phyloP scores from a whole-genome alignment of 2,329 filamentous ascomycete species.

The Curvularia eragrostidis region DNA sequence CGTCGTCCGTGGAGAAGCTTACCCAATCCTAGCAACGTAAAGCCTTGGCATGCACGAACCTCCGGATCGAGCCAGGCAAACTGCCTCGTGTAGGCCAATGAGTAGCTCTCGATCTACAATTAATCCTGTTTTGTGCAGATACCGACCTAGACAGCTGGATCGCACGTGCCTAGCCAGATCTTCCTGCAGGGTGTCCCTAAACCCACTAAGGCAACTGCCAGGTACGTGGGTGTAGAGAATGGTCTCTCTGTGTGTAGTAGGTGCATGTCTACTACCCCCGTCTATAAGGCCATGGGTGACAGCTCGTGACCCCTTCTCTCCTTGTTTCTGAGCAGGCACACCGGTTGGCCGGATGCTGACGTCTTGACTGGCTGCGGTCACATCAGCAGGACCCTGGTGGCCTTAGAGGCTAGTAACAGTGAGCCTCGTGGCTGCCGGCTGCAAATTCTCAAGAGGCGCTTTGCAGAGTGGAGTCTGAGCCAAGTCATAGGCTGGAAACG shows the following conservation, averaged over 20 bases:
- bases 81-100: slow-evolving; percentile 5
- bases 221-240: neutral
- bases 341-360: neutral
- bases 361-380: neutral
- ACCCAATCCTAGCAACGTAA: slow-evolving; percentile 8
- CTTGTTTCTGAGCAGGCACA: neutral
- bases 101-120: neutral
- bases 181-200: neutral
- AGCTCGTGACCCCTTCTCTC: neutral
- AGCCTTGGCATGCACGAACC: slow-evolving; percentile 15
- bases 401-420: neutral
- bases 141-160: neutral
- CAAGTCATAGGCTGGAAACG: slow-evolving; percentile 4
- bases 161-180: slow-evolving; percentile 5
- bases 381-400: slow-evolving; percentile 4
- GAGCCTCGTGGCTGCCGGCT: neutral
- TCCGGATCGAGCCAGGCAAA: slow-evolving; percentile 2
- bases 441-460: neutral
- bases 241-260: neutral
- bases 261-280: neutral
- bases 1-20: slow-evolving; percentile 5
- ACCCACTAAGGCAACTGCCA: neutral
- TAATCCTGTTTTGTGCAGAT: neutral
- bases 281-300: neutral
- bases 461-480: neutral